Percentiles rank a stretch among this genome's conserved stretches.
These are phyloP conservation scores for Phlegmacium glaucopus DNA, from an alignment of 768 basidiomycete genomes.

Conservation along the genomic window DNA sequence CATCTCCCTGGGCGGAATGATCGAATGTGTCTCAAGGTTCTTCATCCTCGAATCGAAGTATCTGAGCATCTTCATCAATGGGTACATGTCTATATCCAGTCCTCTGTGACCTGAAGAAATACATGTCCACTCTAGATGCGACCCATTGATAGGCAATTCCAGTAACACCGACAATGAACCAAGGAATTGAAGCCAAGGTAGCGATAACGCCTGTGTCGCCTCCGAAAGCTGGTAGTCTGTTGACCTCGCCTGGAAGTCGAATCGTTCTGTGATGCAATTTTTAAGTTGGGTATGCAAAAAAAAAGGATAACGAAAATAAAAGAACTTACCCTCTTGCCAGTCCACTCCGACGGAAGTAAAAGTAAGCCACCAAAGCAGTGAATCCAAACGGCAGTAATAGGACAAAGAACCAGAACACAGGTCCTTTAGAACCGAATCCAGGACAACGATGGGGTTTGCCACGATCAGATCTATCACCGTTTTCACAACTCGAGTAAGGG, in stretches of 20 bases:
- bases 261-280: constrained; percentile 54
- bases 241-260: constrained; percentile 62
- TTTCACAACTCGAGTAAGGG: constrained; percentile 83
- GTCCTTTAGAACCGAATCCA: constrained; percentile 68
- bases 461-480: constrained; percentile 73
- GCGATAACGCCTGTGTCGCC: constrained; percentile 42
- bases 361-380: constrained; percentile 74
- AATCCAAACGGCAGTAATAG: constrained; percentile 74
- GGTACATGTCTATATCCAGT: constrained; percentile 72
- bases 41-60: constrained; percentile 83
- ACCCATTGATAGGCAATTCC: constrained; percentile 73
- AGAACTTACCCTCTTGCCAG: constrained; percentile 66
- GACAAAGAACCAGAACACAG: constrained; percentile 83
- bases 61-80: constrained; percentile 86
- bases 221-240: constrained; percentile 30
- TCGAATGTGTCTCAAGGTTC: constrained; percentile 36
- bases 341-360: constrained; percentile 77
- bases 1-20: background rate
- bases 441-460: constrained; percentile 79
- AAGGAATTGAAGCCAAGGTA: constrained; percentile 85
- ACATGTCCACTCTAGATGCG: constrained; percentile 41
- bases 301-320: constrained; percentile 7
- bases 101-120: constrained; percentile 44
- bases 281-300: too few species aligned
- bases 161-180: constrained; percentile 79